phyloP scores from a whole-genome alignment of 352 stramenopile genomes.

The Globisporangium recalcitrans region DNA sequence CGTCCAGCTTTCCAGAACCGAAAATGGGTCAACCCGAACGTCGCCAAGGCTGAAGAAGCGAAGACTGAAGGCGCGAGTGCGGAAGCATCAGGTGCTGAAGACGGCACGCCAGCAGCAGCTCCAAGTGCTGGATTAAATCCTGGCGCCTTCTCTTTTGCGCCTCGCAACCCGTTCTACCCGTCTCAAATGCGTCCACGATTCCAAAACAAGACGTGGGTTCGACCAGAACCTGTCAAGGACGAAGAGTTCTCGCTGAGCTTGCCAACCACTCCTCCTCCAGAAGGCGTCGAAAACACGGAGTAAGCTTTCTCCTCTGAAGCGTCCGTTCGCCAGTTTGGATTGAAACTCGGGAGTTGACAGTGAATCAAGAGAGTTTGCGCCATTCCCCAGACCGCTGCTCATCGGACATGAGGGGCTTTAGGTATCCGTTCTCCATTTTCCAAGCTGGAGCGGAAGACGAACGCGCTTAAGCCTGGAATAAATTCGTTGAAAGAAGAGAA shows the following conservation, averaged over 20 bases:
- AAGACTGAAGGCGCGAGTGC: constrained; percentile 17
- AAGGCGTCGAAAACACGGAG: constrained; percentile 30
- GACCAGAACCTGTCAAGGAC: constrained; percentile 61
- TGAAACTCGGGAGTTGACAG: no score
- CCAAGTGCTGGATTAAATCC: constrained; percentile 23
- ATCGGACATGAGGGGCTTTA: no score
- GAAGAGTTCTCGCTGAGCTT: constrained; percentile 71
- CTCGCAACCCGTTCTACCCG: constrained; percentile 62
- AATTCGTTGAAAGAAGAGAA: constrained; percentile 7
- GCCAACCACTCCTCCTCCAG: constrained; percentile 63
- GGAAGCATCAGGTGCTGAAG: constrained; percentile 12
- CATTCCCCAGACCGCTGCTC: neutral
- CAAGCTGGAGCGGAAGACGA: neutral
- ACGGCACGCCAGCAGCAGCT: constrained; percentile 3
- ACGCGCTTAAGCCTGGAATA: constrained; percentile 7
- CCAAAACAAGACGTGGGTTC: constrained; percentile 87
- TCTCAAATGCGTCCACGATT: constrained; percentile 77
- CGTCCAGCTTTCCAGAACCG: constrained; percentile 72
- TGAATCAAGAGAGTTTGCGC: neutral
- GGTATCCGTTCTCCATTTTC: neutral
- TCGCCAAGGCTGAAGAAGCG: constrained; percentile 40
- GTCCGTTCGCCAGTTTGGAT: neutral
- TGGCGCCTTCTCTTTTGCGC: constrained; percentile 32
- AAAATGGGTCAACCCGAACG: constrained; percentile 83
- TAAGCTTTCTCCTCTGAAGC: neutral